Conservation (phyloP, 176 grass and related monocot species). For the Carex pumila region DNA sequence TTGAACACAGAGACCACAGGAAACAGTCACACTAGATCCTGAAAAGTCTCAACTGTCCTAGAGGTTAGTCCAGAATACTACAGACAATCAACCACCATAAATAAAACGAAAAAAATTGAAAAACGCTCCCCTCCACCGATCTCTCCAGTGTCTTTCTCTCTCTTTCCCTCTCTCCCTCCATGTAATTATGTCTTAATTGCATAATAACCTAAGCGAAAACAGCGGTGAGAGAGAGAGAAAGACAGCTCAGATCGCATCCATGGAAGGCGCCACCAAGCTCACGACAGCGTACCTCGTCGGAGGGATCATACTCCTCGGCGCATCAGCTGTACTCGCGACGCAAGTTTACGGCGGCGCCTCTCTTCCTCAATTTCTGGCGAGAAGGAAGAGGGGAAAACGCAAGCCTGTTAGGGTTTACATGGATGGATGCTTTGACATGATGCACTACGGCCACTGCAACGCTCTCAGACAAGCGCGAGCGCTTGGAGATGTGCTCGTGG, state of each 20-base stretch:
- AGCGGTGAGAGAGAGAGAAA: neutral
- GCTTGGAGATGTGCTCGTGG: constrained; percentile 77
- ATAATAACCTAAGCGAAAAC: neutral
- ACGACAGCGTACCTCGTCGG: constrained; percentile 51
- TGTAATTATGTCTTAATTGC: neutral
- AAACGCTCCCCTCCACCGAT: constrained; percentile 12
- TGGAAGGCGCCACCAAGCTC: constrained; percentile 35
- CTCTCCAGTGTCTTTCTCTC: neutral
- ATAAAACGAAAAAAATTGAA: neutral
- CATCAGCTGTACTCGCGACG: constrained; percentile 31
- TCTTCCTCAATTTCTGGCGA: constrained; percentile 5
- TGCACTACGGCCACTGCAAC: constrained; percentile 97
- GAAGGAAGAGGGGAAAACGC: constrained; percentile 18
- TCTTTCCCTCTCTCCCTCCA: neutral
- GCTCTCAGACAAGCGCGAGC: constrained; percentile 66
- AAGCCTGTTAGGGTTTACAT: constrained; percentile 81
- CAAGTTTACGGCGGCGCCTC: constrained; percentile 24
- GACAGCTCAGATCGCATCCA: constrained; percentile 5
- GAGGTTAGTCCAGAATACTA: neutral
- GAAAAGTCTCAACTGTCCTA: neutral
- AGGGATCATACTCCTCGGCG: constrained; percentile 57
- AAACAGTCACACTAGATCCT: neutral
- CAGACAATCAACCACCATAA: neutral
- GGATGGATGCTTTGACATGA: constrained; percentile 99
- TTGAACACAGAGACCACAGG: neutral